A percentile compares a stretch with the other conserved stretches of the same genome.
Conservation (phyloP, 768 basidiomycete genomes). For the Russula foetens region DNA sequence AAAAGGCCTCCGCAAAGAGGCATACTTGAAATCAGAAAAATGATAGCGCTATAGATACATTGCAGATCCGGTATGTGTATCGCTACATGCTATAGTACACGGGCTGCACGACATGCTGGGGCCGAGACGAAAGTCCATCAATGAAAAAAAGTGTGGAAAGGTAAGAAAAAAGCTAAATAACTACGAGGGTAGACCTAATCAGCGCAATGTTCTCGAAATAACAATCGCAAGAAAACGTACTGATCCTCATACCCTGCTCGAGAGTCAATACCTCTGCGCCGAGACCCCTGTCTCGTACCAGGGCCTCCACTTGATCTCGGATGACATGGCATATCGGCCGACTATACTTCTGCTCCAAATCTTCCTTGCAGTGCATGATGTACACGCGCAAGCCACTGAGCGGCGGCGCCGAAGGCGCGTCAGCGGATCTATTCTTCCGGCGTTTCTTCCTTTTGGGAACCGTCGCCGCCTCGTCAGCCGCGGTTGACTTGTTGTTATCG, state of each 20-base stretch:
- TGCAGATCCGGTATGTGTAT: conserved; percentile 20
- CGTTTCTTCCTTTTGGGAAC: conserved; percentile 34
- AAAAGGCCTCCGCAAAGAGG: no score
- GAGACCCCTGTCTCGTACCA: conserved; percentile 53
- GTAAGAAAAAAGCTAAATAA: conserved; percentile 1
- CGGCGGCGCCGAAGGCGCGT: conserved; percentile 39
- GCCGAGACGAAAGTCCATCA: not conserved
- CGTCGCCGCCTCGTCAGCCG: not conserved
- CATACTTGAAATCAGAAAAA: not conserved
- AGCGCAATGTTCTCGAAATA: not conserved
- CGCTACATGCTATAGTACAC: conserved; percentile 36
- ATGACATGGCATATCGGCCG: conserved; percentile 59
- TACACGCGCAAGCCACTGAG: conserved; percentile 60
- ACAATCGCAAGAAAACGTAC: conserved; percentile 35
- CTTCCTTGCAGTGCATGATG: conserved; percentile 83
- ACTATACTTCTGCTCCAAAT: conserved; percentile 39
- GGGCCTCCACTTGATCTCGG: conserved; percentile 55
- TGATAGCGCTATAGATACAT: conserved; percentile 11
- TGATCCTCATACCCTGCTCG: conserved; percentile 74
- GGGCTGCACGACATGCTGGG: not conserved
- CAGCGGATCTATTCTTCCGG: conserved; percentile 31
- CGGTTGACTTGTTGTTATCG: not conserved
- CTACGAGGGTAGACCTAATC: not conserved
- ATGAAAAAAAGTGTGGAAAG: not conserved
- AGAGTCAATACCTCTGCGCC: conserved; percentile 66